Percentiles rank a stretch among this genome's conserved stretches.
These are phyloP conservation scores for Pelagomonas calceolata DNA, from an alignment of 108 stramenopile species.

Conservation along the genomic window DNA sequence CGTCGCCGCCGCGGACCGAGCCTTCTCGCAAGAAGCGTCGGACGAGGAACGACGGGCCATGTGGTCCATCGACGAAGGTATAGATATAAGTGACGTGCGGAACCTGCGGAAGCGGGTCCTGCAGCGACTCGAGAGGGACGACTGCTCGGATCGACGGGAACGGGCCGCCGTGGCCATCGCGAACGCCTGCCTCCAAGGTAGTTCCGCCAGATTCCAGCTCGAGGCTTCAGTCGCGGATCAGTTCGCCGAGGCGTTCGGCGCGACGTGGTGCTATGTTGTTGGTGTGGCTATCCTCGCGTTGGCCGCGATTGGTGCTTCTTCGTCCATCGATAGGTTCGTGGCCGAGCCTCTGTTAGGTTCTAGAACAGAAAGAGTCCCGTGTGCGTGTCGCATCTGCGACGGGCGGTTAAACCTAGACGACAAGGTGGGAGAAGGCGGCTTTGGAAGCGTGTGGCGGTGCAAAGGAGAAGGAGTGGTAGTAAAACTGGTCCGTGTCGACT, in stretches of 20 bases:
- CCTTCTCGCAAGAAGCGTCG: not conserved
- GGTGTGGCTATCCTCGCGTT: not conserved
- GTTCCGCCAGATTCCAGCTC: not conserved
- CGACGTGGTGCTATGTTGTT: not conserved
- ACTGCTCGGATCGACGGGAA: not conserved
- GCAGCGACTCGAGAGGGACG: not conserved
- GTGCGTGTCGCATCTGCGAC: not conserved
- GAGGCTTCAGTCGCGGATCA: not conserved
- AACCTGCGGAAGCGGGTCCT: not conserved
- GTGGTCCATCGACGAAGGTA: not conserved
- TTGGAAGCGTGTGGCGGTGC: not conserved
- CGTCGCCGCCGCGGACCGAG: not conserved
- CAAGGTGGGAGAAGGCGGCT: not conserved
- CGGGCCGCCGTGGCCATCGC: not conserved
- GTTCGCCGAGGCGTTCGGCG: not conserved
- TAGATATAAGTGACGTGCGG: not conserved
- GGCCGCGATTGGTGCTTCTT: not conserved
- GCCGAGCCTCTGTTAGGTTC: not conserved
- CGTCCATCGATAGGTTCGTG: not conserved
- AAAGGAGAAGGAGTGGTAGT: not conserved
- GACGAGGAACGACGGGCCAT: not conserved
- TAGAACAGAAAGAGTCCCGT: not conserved
- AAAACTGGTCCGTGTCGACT: not conserved
- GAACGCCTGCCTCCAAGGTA: not conserved
- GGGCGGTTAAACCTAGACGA: not conserved